Percentiles rank a stretch among this genome's conserved stretches.
Conservation (phyloP, 352 stramenopile genomes). For the Phytophthora ramorum region DNA sequence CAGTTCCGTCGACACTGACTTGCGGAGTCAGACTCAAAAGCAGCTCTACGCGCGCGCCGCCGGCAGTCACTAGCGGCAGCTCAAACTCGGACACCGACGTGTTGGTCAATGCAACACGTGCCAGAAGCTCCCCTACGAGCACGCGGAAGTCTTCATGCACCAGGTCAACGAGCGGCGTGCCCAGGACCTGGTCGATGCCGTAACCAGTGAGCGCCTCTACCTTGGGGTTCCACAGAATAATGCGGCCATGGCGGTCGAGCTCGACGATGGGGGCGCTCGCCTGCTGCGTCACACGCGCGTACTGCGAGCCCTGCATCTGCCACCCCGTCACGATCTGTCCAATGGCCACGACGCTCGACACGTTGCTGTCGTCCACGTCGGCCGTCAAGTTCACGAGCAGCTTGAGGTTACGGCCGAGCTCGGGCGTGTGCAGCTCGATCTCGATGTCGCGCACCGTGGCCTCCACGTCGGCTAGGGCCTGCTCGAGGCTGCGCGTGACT, state of each 20-base stretch:
- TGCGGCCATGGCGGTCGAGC: conserved; percentile 65
- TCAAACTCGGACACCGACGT: conserved; percentile 61
- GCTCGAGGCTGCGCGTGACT: conserved; percentile 24
- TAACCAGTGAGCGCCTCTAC: conserved; percentile 72
- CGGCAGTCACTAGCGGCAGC: conserved; percentile 56
- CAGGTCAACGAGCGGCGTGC: conserved; percentile 49
- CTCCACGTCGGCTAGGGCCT: conserved; percentile 44
- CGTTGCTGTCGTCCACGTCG: conserved; percentile 42
- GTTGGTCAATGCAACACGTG: conserved; percentile 52
- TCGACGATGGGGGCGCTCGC: conserved; percentile 83
- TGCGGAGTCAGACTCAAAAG: conserved; percentile 64
- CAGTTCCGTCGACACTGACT: conserved; percentile 41
- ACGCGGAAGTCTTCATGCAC: conserved; percentile 56
- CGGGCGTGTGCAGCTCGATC: conserved; percentile 54
- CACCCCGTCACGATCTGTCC: conserved; percentile 64
- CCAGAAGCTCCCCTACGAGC: conserved; percentile 52
- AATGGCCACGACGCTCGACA: conserved; percentile 40
- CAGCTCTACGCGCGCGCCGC: conserved; percentile 57
- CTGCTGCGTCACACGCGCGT: conserved; percentile 70
- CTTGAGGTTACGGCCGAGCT: conserved; percentile 49
- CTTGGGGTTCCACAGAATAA: conserved; percentile 79
- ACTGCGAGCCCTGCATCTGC: conserved; percentile 53
- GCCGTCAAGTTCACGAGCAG: conserved; percentile 71
- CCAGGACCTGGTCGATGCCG: conserved; percentile 51
- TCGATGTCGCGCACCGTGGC: conserved; percentile 44